Base-by-base conservation (phyloP, 306 rosid genomes). In the Sphenostylis stenocarpa region DNA sequence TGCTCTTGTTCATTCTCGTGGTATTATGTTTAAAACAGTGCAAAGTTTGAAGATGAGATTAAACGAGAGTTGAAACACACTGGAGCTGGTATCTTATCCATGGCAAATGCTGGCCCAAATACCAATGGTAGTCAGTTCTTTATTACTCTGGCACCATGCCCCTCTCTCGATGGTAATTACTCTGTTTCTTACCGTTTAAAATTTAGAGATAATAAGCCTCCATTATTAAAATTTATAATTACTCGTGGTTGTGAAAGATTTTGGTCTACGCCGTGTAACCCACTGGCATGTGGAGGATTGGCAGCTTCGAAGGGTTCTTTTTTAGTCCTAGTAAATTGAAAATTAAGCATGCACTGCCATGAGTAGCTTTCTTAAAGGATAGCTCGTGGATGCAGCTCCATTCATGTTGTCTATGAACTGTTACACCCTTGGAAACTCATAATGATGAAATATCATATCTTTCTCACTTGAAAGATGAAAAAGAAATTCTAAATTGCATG, bases 51-150 rank as follows among this genome's bases (percentile, higher is more conserved):
- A 63, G 99, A 96, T 81, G 99, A 96, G 88, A 89, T 96, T 21
- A 92, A 57, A 62, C 83, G 78, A 12, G 99, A 96, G 89, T 83
- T 96, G 90, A 96, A 96, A 88, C 99, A 96, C 73, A 92, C 99
- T 23, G 99, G 99, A 73, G 99, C 99, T 58, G 99, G 99, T 47
- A 89, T 96, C 79, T 84, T 96, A 77, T 96, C 99, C 44, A 96
- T 96, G 99, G 99, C 98, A 39, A 96, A 96, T 82, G 97, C 98
- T 76, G 99, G 99, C 62, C 96, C 96, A 5, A 77, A 96, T 81
- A 84, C 97, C 41, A 96, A 96, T 81, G 98, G 99, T 23, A 96
- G 99, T 84, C 99, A 96, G 78, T 92, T 96, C 87, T 92, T 96
- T 68, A 87, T 96, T 80, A 96, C 99, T 47, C 81, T 96, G 17